phyloP scores from a whole-genome alignment of 2,329 filamentous ascomycete species.

The Alternaria sp. region DNA sequence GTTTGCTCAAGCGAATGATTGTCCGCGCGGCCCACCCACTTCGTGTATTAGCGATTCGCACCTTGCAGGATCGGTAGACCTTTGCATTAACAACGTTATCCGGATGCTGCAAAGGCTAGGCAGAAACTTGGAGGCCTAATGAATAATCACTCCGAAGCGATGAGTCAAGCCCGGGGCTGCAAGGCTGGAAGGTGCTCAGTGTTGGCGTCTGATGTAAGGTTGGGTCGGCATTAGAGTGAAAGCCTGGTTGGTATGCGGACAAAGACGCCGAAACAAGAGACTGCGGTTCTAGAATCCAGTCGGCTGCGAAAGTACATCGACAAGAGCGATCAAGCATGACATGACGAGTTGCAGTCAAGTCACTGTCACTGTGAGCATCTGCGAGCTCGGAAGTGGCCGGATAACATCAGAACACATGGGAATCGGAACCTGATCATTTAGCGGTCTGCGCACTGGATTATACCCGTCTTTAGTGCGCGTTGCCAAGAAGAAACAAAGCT shows the following conservation, averaged over 20 bases:
- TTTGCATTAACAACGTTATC: not conserved
- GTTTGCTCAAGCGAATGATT: slow-evolving; percentile 2
- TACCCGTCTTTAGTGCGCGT: slow-evolving; percentile 23
- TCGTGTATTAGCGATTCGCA: not conserved
- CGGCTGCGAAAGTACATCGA: not conserved
- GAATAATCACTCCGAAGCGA: slow-evolving; percentile 6
- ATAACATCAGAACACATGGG: slow-evolving; percentile 19
- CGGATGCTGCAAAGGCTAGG: slow-evolving; percentile 2
- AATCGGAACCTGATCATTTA: slow-evolving; percentile 12
- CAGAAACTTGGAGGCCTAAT: slow-evolving; percentile 6
- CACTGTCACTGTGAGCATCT: slow-evolving; percentile 11
- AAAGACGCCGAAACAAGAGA: slow-evolving; percentile 6
- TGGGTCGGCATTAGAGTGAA: not conserved
- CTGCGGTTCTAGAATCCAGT: not conserved
- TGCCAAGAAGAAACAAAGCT: slow-evolving; percentile 31
- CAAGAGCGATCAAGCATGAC: not conserved
- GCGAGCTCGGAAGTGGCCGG: slow-evolving; percentile 34
- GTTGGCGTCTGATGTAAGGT: slow-evolving; percentile 16
- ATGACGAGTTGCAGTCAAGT: slow-evolving; percentile 6
- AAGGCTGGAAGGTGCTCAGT: slow-evolving; percentile 11
- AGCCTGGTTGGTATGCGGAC: not conserved
- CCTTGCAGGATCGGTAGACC: slow-evolving; percentile 6
- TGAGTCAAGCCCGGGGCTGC: slow-evolving; percentile 26
- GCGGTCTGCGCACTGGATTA: slow-evolving; percentile 20
- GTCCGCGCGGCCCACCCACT: slow-evolving; percentile 2